Base-by-base conservation (phyloP, 1,284 basidiomycete species). In the Leccinum subatratum region DNA sequence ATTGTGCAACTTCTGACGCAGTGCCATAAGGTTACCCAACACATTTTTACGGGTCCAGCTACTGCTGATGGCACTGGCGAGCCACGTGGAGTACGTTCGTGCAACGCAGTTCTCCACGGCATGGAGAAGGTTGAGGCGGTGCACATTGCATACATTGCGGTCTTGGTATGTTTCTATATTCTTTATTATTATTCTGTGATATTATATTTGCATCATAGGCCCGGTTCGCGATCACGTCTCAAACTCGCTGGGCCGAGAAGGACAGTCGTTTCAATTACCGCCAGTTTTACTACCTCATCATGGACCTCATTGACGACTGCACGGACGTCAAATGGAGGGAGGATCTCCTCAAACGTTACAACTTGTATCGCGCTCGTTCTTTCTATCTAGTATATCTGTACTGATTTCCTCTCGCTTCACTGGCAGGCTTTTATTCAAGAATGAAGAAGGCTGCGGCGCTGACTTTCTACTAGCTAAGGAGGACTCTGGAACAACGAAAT, bases 361-460 rank as follows among this genome's bases (percentile, higher is more conserved):
- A 56, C 54, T 6, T 28, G 54, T 56, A 56, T 34, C 9, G 2
- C 8, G 20, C 11, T 3, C 8, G 4, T 51, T 32, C 30, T 9
- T 12, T n/a, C 48, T 22, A 22, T 22, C 5, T 25, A 25, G 2
- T 11, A 20, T n/a, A 22, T 9, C 20, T 12, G 48, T 22, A 51
- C 48, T 51, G 11, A 51, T 45, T 20, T 22, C 7, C 11, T 22
- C 8, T 11, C 25, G 18, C 18, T 5, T 9, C 48, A 63, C 25
- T 25, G 25, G 25, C 25, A 25, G 59, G 57, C 62, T 63, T 14
- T 62, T 63, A 16, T 63, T 63, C 22, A 63, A 4, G 32, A 25
- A 63, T 2, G 59, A 63, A 37, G 58, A 63, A 14, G 62, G 62
- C 7, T 6, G 6, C 16, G 16, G 6, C 1, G 9, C 16, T 25